Evolutionary conservation across 345 rosid genomes (phyloP).

Genomic region (Raphanus sativus): DNA sequence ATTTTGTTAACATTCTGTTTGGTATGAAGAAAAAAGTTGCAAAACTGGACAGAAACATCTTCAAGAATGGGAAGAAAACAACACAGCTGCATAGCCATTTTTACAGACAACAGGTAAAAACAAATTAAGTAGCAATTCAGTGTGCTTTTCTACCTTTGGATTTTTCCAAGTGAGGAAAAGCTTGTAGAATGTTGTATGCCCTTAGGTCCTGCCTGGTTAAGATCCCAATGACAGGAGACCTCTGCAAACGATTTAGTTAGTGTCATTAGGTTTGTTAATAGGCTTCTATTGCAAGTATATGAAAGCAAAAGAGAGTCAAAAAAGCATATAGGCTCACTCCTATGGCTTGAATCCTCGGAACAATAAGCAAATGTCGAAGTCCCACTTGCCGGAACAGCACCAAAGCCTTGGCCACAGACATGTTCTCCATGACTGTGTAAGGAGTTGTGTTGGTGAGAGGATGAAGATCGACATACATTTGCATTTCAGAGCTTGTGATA

Average conservation of each 20-base stretch:
- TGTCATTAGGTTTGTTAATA: constrained; percentile 1
- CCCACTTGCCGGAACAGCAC: constrained; percentile 83
- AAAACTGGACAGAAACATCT: constrained; percentile 41
- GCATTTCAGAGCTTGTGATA: constrained; percentile 73
- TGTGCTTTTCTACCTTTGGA: constrained; percentile 47
- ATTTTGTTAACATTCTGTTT: background rate
- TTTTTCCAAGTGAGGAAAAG: constrained; percentile 66
- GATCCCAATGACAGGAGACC: constrained; percentile 66
- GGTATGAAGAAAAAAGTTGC: constrained; percentile 14
- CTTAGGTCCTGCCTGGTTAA: constrained; percentile 83
- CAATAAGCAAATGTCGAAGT: constrained; percentile 72
- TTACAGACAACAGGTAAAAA: constrained; percentile 24
- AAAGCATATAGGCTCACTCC: constrained; percentile 55
- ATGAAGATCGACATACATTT: constrained; percentile 83
- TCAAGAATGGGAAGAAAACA: constrained; percentile 18
- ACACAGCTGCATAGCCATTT: constrained; percentile 22
- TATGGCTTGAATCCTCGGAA: constrained; percentile 68
- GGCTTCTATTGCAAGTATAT: background rate
- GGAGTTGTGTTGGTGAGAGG: constrained; percentile 90
- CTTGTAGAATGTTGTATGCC: constrained; percentile 65
- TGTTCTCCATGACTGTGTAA: constrained; percentile 78
- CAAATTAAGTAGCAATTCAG: background rate
- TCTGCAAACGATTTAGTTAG: constrained; percentile 45
- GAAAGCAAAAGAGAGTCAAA: constrained; percentile 1
- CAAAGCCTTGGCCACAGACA: constrained; percentile 90